Percentiles rank a stretch among this genome's conserved stretches.
These are phyloP conservation scores for Cyberlindnera subsufficiens DNA, from an alignment of 805 yeast genomes.

Conservation along the genomic window DNA sequence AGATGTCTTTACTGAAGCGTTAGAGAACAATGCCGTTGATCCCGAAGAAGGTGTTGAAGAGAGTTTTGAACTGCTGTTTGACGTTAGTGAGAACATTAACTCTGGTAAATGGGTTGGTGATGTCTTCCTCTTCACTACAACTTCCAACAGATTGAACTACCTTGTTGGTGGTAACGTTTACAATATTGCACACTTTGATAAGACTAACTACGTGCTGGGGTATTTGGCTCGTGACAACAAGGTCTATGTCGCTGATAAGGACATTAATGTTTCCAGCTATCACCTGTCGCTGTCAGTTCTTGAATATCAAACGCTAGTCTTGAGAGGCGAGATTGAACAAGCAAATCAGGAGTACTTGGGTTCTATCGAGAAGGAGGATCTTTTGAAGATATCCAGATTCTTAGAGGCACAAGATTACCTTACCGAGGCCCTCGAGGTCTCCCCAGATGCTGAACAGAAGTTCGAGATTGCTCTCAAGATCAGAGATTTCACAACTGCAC, in stretches of 20 bases:
- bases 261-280: conserved; percentile 76
- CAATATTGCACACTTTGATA: conserved; percentile 90
- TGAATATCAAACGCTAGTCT: conserved; percentile 92
- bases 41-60: conserved; percentile 87
- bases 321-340: conserved; percentile 89
- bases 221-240: conserved; percentile 87
- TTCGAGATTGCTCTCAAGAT: conserved; percentile 84
- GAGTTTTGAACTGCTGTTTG: conserved; percentile 78
- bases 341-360: conserved; percentile 58
- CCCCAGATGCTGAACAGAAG: conserved; percentile 85
- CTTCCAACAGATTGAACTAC: conserved; percentile 84
- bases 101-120: conserved; percentile 98
- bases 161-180: conserved; percentile 91
- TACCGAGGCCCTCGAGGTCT: conserved; percentile 75
- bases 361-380: conserved; percentile 57
- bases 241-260: conserved; percentile 87
- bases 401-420: conserved; percentile 88
- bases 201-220: conserved; percentile 79
- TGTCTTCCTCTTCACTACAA: conserved; percentile 87
- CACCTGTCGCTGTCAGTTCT: conserved; percentile 77
- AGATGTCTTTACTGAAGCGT: conserved; percentile 58
- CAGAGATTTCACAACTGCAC: conserved; percentile 67
- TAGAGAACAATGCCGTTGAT: conserved; percentile 50
- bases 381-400: conserved; percentile 81
- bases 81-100: conserved; percentile 72